Conservation (phyloP, 441 rosid species). For the Lepidium campestre region DNA sequence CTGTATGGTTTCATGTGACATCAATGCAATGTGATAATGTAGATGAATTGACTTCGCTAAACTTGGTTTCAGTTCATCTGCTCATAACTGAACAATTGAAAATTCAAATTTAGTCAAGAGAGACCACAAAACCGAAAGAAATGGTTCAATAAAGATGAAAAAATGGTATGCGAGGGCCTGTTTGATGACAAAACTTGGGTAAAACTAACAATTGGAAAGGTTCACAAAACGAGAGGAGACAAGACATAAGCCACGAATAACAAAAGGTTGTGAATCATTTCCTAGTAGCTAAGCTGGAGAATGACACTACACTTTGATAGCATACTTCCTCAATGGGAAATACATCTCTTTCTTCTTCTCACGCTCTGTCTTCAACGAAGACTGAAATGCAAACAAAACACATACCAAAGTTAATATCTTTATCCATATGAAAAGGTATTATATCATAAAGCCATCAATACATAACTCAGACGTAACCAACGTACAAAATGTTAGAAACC, state of each 20-base stretch:
- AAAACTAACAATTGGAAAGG: neutral
- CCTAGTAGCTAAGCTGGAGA: neutral
- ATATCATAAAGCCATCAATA: neutral
- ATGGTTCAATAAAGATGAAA: neutral
- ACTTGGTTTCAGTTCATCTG: neutral
- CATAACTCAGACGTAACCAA: neutral
- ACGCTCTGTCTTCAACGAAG: constrained; percentile 46
- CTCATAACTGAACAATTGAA: neutral
- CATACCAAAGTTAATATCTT: neutral
- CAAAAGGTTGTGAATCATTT: neutral
- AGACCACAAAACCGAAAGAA: neutral
- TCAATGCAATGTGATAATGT: neutral
- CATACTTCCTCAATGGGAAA: constrained; percentile 53
- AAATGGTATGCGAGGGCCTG: neutral
- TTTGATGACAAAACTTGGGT: constrained; percentile 4
- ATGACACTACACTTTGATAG: constrained; percentile 22
- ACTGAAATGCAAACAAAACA: constrained; percentile 10
- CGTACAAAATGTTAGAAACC: neutral
- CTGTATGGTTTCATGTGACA: neutral
- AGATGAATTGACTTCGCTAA: neutral
- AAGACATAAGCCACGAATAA: neutral
- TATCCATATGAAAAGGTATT: neutral
- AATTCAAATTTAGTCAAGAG: neutral
- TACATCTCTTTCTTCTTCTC: constrained; percentile 66
- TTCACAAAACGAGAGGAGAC: neutral